Conservation (phyloP, 257 asterid species). For the Solanum lignicaule region DNA sequence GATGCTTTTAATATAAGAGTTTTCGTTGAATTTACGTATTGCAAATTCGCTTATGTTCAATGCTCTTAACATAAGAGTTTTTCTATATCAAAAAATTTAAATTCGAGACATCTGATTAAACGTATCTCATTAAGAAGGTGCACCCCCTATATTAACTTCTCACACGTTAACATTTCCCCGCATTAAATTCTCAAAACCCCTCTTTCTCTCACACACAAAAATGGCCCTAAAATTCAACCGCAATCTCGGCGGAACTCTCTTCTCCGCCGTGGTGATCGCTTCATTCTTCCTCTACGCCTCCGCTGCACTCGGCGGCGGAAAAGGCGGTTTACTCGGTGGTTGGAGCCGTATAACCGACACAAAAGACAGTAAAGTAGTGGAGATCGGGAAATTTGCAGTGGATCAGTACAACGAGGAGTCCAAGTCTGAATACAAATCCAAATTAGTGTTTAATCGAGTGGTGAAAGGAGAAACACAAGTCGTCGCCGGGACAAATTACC, state of each 20-base stretch:
- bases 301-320: not conserved
- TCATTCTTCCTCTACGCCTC: not conserved
- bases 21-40: no score
- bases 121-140: not conserved
- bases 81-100: not conserved
- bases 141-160: not conserved
- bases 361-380: constrained; percentile 12
- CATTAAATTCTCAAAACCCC: not conserved
- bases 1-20: no score
- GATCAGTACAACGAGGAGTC: constrained; percentile 20
- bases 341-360: constrained; percentile 19
- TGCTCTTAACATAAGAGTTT: not conserved
- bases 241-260: not conserved
- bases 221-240: constrained; percentile 12
- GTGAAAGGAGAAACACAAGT: constrained; percentile 23
- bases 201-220: not conserved
- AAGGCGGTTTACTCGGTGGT: not conserved
- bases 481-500: constrained; percentile 29
- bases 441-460: constrained; percentile 15
- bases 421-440: not conserved
- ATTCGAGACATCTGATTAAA: not conserved
- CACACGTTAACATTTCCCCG: not conserved
- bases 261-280: not conserved
- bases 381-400: constrained; percentile 30
- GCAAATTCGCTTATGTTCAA: no score